These are phyloP conservation scores for Oryza nivara DNA, from an alignment of 176 grass and related monocot species.

Conservation along the genomic window DNA sequence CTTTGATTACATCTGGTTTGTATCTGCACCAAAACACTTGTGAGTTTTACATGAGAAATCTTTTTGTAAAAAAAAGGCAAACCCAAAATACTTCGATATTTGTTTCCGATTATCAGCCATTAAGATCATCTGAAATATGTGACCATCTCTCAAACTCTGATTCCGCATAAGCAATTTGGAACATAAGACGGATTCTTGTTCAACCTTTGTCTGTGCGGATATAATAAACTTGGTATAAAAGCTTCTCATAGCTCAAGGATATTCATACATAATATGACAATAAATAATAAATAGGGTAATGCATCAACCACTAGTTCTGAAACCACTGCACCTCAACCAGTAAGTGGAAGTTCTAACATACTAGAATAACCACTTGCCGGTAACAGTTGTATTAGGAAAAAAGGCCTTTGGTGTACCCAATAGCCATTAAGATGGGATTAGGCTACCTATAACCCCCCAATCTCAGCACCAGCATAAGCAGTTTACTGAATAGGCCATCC, in stretches of 20 bases:
- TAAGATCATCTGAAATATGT: not conserved
- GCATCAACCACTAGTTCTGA: conserved; percentile 20
- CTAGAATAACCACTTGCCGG: not conserved
- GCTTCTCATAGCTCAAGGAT: not conserved
- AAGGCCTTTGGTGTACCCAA: conserved; percentile 1
- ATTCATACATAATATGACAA: not conserved
- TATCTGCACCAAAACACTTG: conserved; percentile 31
- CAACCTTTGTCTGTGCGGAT: not conserved
- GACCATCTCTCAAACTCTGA: not conserved
- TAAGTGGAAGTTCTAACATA: conserved; percentile 3
- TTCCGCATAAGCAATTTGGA: not conserved
- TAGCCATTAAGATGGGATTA: not conserved
- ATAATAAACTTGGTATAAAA: not conserved
- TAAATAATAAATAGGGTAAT: not conserved
- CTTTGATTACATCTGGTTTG: conserved; percentile 63
- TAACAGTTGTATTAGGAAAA: conserved; percentile 6
- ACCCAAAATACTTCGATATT: not conserved
- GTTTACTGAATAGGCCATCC: too few relatives aligned
- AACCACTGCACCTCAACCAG: conserved; percentile 1
- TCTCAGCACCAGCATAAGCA: conserved; percentile 2
- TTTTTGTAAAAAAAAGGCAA: not conserved
- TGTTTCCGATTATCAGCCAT: not conserved
- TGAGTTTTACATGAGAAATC: not conserved
- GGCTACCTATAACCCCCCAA: not conserved
- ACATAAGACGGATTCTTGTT: not conserved